Percentiles rank a stretch among this genome's conserved stretches.
These are phyloP conservation scores for Aspergillus mulundensis DNA, from an alignment of 495 filamentous ascomycete species.

Conservation along the genomic window DNA sequence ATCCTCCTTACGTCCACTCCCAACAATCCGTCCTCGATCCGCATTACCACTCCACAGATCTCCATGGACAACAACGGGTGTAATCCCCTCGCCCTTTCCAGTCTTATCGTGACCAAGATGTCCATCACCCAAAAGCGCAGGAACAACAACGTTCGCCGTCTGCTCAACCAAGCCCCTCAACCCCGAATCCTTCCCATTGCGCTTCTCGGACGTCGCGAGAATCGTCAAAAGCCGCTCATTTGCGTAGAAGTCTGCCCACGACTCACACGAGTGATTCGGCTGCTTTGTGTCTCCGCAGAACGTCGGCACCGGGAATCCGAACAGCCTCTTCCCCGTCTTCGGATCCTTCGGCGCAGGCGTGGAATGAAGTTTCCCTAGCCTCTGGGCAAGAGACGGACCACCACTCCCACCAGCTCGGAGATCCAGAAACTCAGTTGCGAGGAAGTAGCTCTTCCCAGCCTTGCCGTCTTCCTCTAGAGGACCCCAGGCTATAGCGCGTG, in stretches of 20 bases:
- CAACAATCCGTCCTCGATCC: slow-evolving; percentile 60
- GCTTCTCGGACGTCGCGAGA: slow-evolving; percentile 48
- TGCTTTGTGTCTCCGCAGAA: slow-evolving; percentile 84
- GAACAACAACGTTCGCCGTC: slow-evolving; percentile 61
- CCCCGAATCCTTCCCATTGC: slow-evolving; percentile 60
- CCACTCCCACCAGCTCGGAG: slow-evolving; percentile 36
- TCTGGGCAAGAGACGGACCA: slow-evolving; percentile 57
- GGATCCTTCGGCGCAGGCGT: slow-evolving; percentile 61
- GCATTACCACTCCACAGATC: slow-evolving; percentile 91
- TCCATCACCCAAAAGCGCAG: slow-evolving; percentile 62
- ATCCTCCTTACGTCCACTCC: slow-evolving; percentile 22
- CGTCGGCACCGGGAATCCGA: slow-evolving; percentile 78
- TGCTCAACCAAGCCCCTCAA: slow-evolving; percentile 59
- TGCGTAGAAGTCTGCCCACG: slow-evolving; percentile 82
- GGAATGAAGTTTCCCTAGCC: slow-evolving; percentile 76
- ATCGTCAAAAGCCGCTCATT: slow-evolving; percentile 67
- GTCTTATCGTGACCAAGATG: slow-evolving; percentile 54
- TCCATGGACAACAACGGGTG: slow-evolving; percentile 80
- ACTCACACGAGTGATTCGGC: slow-evolving; percentile 61
- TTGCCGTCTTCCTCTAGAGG: slow-evolving; percentile 42
- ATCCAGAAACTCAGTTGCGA: slow-evolving; percentile 79
- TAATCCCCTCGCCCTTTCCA: slow-evolving; percentile 46
- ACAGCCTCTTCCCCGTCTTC: slow-evolving; percentile 53
- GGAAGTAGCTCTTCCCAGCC: slow-evolving; percentile 52
- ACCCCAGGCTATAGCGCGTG: slow-evolving; percentile 67